phyloP scores from a whole-genome alignment of 2,329 filamentous ascomycete species.

The Colletotrichum tabaci region DNA sequence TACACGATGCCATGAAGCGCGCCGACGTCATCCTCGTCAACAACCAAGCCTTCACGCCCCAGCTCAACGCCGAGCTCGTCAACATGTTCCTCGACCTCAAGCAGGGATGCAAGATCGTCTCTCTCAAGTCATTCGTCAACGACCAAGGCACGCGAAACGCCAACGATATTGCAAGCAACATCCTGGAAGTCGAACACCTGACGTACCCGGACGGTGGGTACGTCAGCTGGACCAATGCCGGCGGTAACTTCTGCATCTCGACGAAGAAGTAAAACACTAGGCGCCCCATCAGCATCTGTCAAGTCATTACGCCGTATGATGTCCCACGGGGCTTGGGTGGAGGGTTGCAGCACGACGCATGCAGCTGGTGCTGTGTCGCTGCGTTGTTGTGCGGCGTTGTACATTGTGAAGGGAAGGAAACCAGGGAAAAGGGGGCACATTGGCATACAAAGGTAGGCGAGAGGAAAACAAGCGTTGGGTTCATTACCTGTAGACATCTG shows the following conservation, averaged over 20 bases:
- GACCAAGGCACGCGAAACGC: conserved; percentile 84
- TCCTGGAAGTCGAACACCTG: conserved; percentile 80
- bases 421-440: neutral
- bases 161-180: conserved; percentile 84
- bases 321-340: conserved; percentile 36
- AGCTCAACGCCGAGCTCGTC: conserved; percentile 87
- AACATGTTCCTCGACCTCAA: conserved; percentile 96
- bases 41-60: conserved; percentile 94
- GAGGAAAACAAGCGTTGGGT: conserved; percentile 38
- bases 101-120: conserved; percentile 89
- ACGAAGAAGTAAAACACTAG: conserved; percentile 72
- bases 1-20: conserved; percentile 81
- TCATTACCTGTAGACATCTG: conserved; percentile 41
- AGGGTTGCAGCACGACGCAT: neutral
- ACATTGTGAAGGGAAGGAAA: conserved; percentile 16
- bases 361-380: neutral
- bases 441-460: conserved; percentile 33
- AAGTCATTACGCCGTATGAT: conserved; percentile 34
- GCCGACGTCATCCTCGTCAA: conserved; percentile 98
- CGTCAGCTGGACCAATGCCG: conserved; percentile 92
- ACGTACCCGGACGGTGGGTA: conserved; percentile 74
- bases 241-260: conserved; percentile 90
- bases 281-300: conserved; percentile 48
- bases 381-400: conserved; percentile 7
- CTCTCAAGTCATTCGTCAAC: conserved; percentile 91